These are phyloP conservation scores for Polyplosphaeria fusca DNA, from an alignment of 495 filamentous ascomycete species.

Conservation along the genomic window DNA sequence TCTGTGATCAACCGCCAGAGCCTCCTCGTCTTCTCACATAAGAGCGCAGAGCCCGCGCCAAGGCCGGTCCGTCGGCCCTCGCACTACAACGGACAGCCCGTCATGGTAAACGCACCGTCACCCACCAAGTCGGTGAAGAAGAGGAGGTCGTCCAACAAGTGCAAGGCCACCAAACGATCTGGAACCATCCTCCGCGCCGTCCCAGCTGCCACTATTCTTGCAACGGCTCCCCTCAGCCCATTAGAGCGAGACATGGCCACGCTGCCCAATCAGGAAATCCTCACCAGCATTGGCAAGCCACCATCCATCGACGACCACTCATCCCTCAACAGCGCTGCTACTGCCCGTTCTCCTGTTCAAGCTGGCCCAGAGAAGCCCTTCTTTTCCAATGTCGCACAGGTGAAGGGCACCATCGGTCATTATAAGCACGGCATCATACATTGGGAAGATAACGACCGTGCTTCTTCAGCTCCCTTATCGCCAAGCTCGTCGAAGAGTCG, in stretches of 20 bases:
- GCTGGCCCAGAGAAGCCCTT: conserved; percentile 17
- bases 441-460: conserved; percentile 32
- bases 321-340: conserved; percentile 16
- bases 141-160: conserved; percentile 9
- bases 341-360: conserved; percentile 12
- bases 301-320: background rate
- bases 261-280: conserved; percentile 38
- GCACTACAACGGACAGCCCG: background rate
- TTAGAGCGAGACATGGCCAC: conserved; percentile 40
- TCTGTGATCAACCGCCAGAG: conserved; percentile 3
- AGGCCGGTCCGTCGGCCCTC: conserved; percentile 9
- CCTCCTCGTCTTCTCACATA: conserved; percentile 9
- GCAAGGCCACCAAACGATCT: conserved; percentile 13
- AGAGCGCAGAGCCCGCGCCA: conserved; percentile 1
- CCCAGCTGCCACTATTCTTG: conserved; percentile 13
- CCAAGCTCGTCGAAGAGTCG: conserved; percentile 19
- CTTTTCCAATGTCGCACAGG: conserved; percentile 6
- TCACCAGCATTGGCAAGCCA: conserved; percentile 27
- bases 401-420: conserved; percentile 32
- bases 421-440: conserved; percentile 38
- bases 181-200: conserved; percentile 36
- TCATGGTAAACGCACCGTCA: conserved; percentile 1
- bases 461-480: conserved; percentile 6
- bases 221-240: conserved; percentile 24
- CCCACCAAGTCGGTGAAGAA: conserved; percentile 5